phyloP scores from a whole-genome alignment of 108 stramenopile species.

The Skeletonema menzelii region DNA sequence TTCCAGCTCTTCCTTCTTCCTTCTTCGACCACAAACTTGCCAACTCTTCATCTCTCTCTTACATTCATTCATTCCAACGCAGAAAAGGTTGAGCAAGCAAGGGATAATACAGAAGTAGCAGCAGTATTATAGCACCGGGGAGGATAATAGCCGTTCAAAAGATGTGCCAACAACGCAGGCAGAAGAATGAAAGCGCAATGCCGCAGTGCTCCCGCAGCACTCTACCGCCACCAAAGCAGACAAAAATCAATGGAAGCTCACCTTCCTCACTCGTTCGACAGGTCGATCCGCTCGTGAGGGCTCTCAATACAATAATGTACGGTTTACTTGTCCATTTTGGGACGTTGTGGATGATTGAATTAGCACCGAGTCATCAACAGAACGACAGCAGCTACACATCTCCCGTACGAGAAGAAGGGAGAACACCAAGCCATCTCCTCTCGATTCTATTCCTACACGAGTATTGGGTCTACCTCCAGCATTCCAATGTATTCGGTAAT shows the following conservation, averaged over 20 bases:
- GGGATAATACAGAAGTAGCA: too few relatives aligned
- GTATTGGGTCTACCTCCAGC: slow-evolving; percentile 60
- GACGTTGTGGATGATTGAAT: slow-evolving; percentile 38
- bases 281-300: slow-evolving; percentile 50
- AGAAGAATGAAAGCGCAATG: not conserved
- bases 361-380: not conserved
- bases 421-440: not conserved
- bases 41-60: too few relatives aligned
- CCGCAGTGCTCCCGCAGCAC: not conserved
- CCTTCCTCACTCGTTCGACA: slow-evolving; percentile 20
- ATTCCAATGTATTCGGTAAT: slow-evolving; percentile 51
- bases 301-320: slow-evolving; percentile 47
- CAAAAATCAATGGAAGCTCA: not conserved
- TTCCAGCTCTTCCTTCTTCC: too few relatives aligned
- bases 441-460: slow-evolving; percentile 40
- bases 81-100: too few relatives aligned
- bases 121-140: not conserved
- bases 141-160: not conserved
- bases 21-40: too few relatives aligned
- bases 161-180: not conserved
- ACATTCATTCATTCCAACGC: too few relatives aligned
- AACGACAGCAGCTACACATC: not conserved
- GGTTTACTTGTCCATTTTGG: slow-evolving; percentile 51
- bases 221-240: not conserved
- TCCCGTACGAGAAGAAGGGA: not conserved